Conservation (phyloP, 345 rosid genomes). For the Rhodamnia argentea region DNA sequence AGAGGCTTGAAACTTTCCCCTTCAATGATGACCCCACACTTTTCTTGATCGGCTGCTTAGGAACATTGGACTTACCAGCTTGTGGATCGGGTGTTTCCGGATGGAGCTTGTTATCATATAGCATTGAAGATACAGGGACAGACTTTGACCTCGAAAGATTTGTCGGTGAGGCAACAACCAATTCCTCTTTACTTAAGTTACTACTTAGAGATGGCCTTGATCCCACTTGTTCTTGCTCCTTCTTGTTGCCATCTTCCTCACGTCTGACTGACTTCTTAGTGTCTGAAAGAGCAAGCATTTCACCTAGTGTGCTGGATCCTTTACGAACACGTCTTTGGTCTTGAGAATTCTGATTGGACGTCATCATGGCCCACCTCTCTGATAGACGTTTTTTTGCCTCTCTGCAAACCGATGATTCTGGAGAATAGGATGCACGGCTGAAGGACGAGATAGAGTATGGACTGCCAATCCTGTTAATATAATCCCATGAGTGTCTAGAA, state of each 20-base stretch:
- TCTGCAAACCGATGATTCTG: constrained; percentile 81
- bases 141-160: constrained; percentile 67
- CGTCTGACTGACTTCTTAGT: constrained; percentile 22
- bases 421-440: constrained; percentile 67
- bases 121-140: constrained; percentile 54
- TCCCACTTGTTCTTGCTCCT: constrained; percentile 31
- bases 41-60: constrained; percentile 40
- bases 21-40: constrained; percentile 53
- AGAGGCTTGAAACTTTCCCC: constrained; percentile 68
- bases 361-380: constrained; percentile 95
- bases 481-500: constrained; percentile 90
- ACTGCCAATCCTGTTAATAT: constrained; percentile 52
- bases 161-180: constrained; percentile 29
- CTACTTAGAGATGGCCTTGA: constrained; percentile 40
- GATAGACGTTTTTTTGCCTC: constrained; percentile 74
- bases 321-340: constrained; percentile 35
- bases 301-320: constrained; percentile 81
- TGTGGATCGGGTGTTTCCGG: constrained; percentile 32
- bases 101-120: constrained; percentile 29
- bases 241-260: constrained; percentile 25
- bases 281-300: constrained; percentile 89
- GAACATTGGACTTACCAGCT: constrained; percentile 20
- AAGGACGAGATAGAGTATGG: constrained; percentile 60
- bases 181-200: constrained; percentile 35
- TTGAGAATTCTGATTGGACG: constrained; percentile 48